Evolutionary conservation across 257 asterid genomes (phyloP).

Genomic region (Primulina huaijiensis): DNA sequence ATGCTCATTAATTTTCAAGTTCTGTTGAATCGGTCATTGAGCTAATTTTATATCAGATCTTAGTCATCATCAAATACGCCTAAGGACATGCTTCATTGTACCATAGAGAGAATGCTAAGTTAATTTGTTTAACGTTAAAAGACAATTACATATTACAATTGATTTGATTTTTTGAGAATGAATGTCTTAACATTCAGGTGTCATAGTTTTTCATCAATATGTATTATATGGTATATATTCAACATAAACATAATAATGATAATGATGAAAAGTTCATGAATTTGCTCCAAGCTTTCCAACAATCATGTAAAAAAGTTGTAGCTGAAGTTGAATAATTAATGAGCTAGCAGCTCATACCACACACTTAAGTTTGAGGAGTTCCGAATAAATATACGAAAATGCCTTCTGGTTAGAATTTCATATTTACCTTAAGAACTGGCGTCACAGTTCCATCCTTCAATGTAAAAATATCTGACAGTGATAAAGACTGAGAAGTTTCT

Average conservation of each 20-base stretch:
- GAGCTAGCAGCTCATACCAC: neutral
- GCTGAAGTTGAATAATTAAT: neutral
- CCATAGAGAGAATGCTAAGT: neutral
- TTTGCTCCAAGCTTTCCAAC: neutral
- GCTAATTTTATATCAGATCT: neutral
- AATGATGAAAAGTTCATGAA: neutral
- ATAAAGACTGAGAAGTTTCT: slow-evolving; percentile 84
- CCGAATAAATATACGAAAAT: neutral
- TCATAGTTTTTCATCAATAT: neutral
- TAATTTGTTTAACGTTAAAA: too few species aligned
- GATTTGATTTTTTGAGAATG: too few species aligned
- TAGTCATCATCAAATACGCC: neutral
- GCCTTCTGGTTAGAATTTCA: neutral
- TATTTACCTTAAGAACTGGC: slow-evolving; percentile 68
- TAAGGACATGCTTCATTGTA: neutral
- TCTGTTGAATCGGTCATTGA: neutral
- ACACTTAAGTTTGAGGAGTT: slow-evolving; percentile 2
- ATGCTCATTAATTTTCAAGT: neutral
- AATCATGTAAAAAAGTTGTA: neutral
- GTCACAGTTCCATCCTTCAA: slow-evolving; percentile 57
- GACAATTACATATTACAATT: neutral
- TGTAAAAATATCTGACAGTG: slow-evolving; percentile 75
- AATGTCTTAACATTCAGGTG: neutral
- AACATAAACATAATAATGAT: too few species aligned
- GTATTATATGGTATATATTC: too few species aligned